Base-by-base conservation (phyloP, 2,329 filamentous ascomycete species). In the Aspergillus spinulosporus region DNA sequence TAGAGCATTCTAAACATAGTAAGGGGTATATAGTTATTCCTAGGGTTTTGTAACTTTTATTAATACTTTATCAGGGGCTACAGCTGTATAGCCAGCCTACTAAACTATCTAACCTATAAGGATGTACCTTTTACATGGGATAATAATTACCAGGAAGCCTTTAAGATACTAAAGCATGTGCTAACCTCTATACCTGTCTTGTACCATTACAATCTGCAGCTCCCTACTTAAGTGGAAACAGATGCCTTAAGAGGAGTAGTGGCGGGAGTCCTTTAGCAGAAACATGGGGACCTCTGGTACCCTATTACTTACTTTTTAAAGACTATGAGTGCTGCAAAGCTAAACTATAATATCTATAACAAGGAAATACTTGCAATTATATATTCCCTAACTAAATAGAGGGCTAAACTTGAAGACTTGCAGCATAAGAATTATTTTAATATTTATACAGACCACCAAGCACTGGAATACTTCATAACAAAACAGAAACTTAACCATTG, bases 321-420 rank as follows among this genome's bases (percentile, higher is more conserved):
- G 34, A 70, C 64, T 46, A 54, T 66, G 7, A 47, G 21, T 2
- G 15, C 37, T 5, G 42, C 55, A 2, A 54, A 72, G 56, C 59
- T 21, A 11, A 64, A 66, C 44, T 72, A 72, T 53, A 44, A 67
- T 12, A 69, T 68, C 11, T 58, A 72, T 53, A 57, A 73, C 49
- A 67, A 70, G 36, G 62, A 73, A 47, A 55, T 72, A 9, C 42
- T 73, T 26, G 63, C 63, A 8, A 66, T 73, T 34, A 55, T 73
- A 5, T 12, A 48, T 8, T 52, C 47, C 8, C 60, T 70, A 32
- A 53, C 68, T 43, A 55, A 66, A 49, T 72, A 59, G 63, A 4
- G 56, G 1, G 32, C 58, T 1, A 42, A 68, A 9, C 52, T 67
- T 6, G 49, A 63, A 57, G 56, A 58, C 4, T 7, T 49, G 15